Evolutionary conservation across 805 yeast genomes (phyloP).

Genomic region (Kodamaea neixiangensis): DNA sequence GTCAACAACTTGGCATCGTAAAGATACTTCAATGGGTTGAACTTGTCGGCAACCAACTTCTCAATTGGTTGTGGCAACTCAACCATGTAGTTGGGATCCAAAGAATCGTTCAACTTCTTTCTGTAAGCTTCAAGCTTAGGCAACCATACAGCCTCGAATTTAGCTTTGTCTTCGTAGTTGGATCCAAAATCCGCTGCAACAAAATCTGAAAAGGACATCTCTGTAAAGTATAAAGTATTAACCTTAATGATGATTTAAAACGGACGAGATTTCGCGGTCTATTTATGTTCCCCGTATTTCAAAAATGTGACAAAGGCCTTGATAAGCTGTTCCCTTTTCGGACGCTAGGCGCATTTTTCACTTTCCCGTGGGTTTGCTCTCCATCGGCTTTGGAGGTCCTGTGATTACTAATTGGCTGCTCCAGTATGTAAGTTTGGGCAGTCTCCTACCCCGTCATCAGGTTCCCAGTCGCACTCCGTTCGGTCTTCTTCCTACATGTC

Average conservation of each 20-base stretch:
- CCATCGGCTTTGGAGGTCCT: background rate
- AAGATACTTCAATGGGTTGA: conserved; percentile 39
- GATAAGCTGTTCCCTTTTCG: background rate
- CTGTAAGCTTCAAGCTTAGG: conserved; percentile 49
- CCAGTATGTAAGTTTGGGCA: background rate
- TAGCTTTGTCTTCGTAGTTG: conserved; percentile 42
- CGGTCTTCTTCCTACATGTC: too few relatives aligned
- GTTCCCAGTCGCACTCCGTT: too few relatives aligned
- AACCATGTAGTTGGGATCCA: conserved; percentile 32
- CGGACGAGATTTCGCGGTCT: background rate
- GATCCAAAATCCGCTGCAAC: conserved; percentile 33
- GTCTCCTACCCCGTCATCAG: background rate
- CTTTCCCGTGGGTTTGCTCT: background rate
- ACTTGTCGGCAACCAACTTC: conserved; percentile 34
- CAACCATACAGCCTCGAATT: conserved; percentile 41
- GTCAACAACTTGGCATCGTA: conserved; percentile 37
- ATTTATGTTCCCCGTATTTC: conserved; percentile 1
- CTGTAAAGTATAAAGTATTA: background rate
- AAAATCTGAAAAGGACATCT: conserved; percentile 17
- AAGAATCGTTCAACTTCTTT: conserved; percentile 32
- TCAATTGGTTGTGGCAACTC: conserved; percentile 37
- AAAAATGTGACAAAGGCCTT: background rate
- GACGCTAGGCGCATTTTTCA: background rate
- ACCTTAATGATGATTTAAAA: background rate
- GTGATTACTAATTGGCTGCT: background rate